A percentile compares a stretch with the other conserved stretches of the same genome.
These are phyloP conservation scores for Pyrenopolyporus hunteri DNA, from an alignment of 495 filamentous ascomycete genomes.

Conservation along the genomic window DNA sequence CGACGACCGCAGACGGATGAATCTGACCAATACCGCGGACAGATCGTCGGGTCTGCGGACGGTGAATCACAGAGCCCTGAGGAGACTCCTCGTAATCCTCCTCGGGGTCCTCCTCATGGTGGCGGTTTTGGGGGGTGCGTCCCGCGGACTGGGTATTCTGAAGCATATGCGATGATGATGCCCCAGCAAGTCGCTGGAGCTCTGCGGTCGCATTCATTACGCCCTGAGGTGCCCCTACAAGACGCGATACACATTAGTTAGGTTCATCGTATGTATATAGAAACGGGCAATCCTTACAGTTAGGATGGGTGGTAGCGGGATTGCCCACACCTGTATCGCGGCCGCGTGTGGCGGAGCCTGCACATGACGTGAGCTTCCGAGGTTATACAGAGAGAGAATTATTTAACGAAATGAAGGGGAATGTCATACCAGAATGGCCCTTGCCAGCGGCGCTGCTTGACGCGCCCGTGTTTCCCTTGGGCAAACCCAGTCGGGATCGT, in stretches of 20 bases:
- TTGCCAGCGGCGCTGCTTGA: background rate
- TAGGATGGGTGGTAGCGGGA: background rate
- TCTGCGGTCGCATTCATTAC: constrained; percentile 16
- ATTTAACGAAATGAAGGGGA: background rate
- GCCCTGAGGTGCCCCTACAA: background rate
- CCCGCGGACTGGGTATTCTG: background rate
- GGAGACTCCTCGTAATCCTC: background rate
- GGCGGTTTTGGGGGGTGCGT: background rate
- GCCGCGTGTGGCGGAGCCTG: background rate
- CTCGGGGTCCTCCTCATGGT: background rate
- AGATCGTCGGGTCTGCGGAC: background rate
- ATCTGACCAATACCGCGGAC: background rate
- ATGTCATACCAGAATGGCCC: background rate
- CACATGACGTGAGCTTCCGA: background rate
- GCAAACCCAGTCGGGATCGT: too few relatives aligned
- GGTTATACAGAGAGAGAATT: background rate
- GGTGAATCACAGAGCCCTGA: background rate
- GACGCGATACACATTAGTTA: constrained; percentile 2
- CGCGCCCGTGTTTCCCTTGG: background rate
- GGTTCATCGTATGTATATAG: background rate
- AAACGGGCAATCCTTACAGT: background rate
- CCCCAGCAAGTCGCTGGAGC: constrained; percentile 1
- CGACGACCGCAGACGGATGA: background rate
- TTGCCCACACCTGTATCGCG: background rate
- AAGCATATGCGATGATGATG: background rate